Base-by-base conservation (phyloP, 805 yeast genomes). In the Myxozyma vanderwaltii region DNA sequence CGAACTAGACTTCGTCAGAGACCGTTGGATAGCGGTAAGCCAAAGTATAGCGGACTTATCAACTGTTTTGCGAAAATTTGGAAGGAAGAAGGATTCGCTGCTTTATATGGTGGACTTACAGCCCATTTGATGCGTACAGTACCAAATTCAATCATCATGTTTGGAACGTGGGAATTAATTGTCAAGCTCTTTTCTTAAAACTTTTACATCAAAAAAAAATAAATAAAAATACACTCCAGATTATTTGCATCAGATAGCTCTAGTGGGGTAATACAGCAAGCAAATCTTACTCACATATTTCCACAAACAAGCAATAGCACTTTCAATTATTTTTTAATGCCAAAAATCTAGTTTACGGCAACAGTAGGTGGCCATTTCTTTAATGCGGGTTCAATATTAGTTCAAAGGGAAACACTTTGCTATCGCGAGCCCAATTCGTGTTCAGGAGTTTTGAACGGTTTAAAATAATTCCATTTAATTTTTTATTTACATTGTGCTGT, bases 71-170 rank as follows among this genome's bases (percentile, higher is more conserved):
- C 79, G 69, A 77, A 91, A 31, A 84, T 94, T n/a, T 76, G 90
- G 17, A 88, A 86, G 69, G 97, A 94, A 70, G 99, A 94, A 75
- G 99, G 99, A 0, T 74, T 92, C 53, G 86, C 81, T 6, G 87
- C 96, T 12, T 88, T 94, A 90, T 94, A 94, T 72, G 97, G 99
- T 56, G 99, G 99, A 0, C 79, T 94, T 69, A 94, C 99, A 1
- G 97, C 99, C 3, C 99, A 94, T 75, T 77, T 94, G 69, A 81
- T 94, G 77, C 83, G 99, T 74, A 94, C 99, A 0, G 99, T 94
- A 53, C 99, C 99, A 2, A 94, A 94, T 75, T 88, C 96, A 70
- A 91, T 94, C 71, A 92, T 94, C 67, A 94, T 94, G 99, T 94
- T 94, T 77, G 99, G 99, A 47, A 91, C 98, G 2, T 94, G 98